Percentiles rank a stretch among this genome's conserved stretches.
Evolutionary conservation across 768 basidiomycete genomes (phyloP).

Genomic region (Boletus pseudopeckii): DNA sequence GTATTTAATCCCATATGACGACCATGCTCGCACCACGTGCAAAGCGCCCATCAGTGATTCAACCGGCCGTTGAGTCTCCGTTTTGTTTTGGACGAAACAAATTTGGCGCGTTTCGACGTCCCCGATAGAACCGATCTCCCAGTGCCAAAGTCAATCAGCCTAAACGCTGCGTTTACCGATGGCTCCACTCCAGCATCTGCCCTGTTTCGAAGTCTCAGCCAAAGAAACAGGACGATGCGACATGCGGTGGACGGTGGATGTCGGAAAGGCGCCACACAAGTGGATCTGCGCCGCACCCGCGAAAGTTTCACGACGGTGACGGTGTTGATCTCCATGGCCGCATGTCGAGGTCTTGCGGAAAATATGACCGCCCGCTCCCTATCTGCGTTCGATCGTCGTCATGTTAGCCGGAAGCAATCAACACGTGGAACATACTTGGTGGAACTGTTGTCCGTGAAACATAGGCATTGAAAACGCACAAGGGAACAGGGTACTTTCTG

Average conservation of each 20-base stretch:
- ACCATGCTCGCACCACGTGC: conserved; percentile 9
- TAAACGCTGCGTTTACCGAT: conserved; percentile 21
- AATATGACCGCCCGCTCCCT: background rate
- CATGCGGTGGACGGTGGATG: conserved; percentile 5
- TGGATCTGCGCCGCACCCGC: conserved; percentile 17
- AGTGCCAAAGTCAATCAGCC: conserved; percentile 22
- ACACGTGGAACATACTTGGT: conserved; percentile 18
- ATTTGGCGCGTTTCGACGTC: conserved; percentile 23
- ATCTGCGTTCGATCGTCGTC: background rate
- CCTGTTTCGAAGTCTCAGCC: conserved; percentile 24
- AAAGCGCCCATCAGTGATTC: conserved; percentile 13
- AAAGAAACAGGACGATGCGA: conserved; percentile 18
- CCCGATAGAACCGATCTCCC: conserved; percentile 10
- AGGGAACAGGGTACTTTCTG: background rate
- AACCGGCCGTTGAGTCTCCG: conserved; percentile 14
- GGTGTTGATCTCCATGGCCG: background rate
- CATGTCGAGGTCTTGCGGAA: background rate
- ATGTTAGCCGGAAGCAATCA: background rate
- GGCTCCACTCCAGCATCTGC: conserved; percentile 5
- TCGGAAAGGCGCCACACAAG: conserved; percentile 6
- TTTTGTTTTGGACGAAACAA: conserved; percentile 7
- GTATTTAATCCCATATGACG: conserved; percentile 13
- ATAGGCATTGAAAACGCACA: background rate
- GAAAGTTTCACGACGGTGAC: conserved; percentile 18
- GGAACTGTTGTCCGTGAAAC: conserved; percentile 11